Conservation (phyloP, 2,329 filamentous ascomycete genomes). For the Aspergillus floridensis region DNA sequence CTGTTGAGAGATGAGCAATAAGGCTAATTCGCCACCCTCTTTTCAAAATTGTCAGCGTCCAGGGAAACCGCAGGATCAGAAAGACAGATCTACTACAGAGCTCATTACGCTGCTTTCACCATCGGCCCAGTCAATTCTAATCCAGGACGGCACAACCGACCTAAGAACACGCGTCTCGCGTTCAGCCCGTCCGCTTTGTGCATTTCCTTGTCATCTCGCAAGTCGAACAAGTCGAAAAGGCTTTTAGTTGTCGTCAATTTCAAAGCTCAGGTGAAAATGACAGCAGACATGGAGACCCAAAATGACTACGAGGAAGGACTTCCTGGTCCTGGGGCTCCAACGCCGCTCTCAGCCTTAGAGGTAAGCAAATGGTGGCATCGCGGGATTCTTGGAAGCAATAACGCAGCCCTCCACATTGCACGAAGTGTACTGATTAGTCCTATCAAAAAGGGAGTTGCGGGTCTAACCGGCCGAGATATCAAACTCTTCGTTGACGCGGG, state of each 20-base stretch:
- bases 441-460: conserved; percentile 71
- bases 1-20: conserved; percentile 12
- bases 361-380: conserved; percentile 49
- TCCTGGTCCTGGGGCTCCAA: conserved; percentile 88
- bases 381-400: neutral
- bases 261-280: conserved; percentile 25
- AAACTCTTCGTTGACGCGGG: conserved; percentile 89
- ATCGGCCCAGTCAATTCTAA: neutral
- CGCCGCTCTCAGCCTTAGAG: conserved; percentile 80
- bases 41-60: neutral
- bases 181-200: neutral
- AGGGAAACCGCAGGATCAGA: neutral
- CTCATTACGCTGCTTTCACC: neutral
- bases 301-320: conserved; percentile 72
- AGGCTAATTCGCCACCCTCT: conserved; percentile 24
- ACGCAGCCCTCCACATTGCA: neutral
- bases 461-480: conserved; percentile 91
- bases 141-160: neutral
- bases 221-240: neutral
- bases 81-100: neutral
- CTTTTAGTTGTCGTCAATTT: neutral
- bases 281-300: conserved; percentile 63
- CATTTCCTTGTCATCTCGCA: neutral
- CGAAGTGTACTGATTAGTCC: neutral
- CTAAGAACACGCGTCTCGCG: conserved; percentile 1